Evolutionary conservation across 2,329 filamentous ascomycete genomes (phyloP).

Genomic region (Tolypocladium cylindrosporum): DNA sequence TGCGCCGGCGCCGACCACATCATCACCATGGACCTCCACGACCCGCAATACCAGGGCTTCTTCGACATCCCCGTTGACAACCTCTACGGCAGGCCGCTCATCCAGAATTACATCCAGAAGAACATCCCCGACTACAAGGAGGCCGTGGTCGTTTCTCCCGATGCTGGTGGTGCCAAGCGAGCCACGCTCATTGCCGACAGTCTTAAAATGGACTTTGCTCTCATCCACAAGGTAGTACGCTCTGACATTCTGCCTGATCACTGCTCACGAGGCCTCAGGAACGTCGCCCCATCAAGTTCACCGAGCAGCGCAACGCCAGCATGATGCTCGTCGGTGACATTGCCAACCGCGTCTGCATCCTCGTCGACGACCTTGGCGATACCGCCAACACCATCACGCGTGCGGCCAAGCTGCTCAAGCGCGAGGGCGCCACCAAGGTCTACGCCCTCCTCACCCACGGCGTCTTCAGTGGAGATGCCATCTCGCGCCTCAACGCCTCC

Average conservation of each 20-base stretch:
- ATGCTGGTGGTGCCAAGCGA: constrained; percentile 92
- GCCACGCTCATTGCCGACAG: constrained; percentile 92
- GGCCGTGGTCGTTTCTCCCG: constrained; percentile 88
- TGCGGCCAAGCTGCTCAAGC: constrained; percentile 93
- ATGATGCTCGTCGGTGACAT: constrained; percentile 96
- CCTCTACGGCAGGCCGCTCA: constrained; percentile 72
- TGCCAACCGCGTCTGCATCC: constrained; percentile 68
- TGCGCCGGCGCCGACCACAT: constrained; percentile 95
- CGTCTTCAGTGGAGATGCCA: constrained; percentile 89
- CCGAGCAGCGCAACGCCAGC: constrained; percentile 79
- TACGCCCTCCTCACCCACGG: constrained; percentile 92
- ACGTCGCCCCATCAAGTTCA: constrained; percentile 79
- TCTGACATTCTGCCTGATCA: constrained; percentile 17
- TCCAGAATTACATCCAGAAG: constrained; percentile 63
- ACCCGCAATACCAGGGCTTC: constrained; percentile 96
- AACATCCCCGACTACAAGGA: constrained; percentile 77
- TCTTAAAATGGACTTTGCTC: constrained; percentile 86
- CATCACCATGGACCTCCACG: constrained; percentile 95
- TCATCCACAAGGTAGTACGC: constrained; percentile 77
- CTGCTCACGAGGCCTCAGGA: constrained; percentile 45
- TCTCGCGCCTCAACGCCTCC: constrained; percentile 87
- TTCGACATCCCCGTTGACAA: constrained; percentile 99
- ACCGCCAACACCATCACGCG: constrained; percentile 96
- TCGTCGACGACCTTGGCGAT: constrained; percentile 90
- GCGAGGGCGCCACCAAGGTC: constrained; percentile 83